Evolutionary conservation across 2,329 filamentous ascomycete species (phyloP), one percentile per base, ranked within the genome.

Genomic region (Alternaria sp.): DNA sequence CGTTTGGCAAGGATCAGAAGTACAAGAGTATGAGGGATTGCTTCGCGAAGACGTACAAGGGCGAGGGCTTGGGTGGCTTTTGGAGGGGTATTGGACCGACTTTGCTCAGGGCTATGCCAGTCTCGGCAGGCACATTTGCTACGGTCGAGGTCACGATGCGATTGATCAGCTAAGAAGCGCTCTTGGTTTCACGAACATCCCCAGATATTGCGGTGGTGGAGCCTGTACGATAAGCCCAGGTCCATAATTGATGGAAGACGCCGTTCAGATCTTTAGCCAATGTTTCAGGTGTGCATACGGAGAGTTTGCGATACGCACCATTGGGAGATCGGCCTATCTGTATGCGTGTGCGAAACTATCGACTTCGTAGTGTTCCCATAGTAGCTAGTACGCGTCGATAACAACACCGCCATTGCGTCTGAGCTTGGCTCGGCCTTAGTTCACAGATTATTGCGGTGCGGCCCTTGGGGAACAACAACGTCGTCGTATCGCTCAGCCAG

Each of bases 91-190:
- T 99, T 71, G 93, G 87, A 1, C 96, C 96, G 47, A 98, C 96
- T 28, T 81, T 98, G 78, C 81, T 97, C 75, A 93, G 96, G 79
- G 96, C 96, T 54, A 97, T 98, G 94, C 96, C 96, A 9, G 96
- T 99, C 51, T 96, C 92, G 80, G 96, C 95, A 2, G 95, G 95
- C n/a, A 99, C 96, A 2, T 99, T 99, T 86, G 93, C 93, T 28
- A 93, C 96, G 70, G 71, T 74, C 2, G 71, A 74, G 54, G 68
- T 68, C 8, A 72, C 69, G 4, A 74, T 74, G 71, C 58, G 71
- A 46, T 23, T 74, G 51, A 72, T 74, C 10, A 68, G 59, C 30
- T 64, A 28, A 56, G 36, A 47, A 50, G 26, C 32, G 49, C n/a
- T n/a, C 32, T 36, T 15, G 12, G 12, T 45, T 23, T 50, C 25